A percentile compares a stretch with the other conserved stretches of the same genome.
phyloP scores from a whole-genome alignment of 257 asterid species.

The Solanum ahanhuiri region DNA sequence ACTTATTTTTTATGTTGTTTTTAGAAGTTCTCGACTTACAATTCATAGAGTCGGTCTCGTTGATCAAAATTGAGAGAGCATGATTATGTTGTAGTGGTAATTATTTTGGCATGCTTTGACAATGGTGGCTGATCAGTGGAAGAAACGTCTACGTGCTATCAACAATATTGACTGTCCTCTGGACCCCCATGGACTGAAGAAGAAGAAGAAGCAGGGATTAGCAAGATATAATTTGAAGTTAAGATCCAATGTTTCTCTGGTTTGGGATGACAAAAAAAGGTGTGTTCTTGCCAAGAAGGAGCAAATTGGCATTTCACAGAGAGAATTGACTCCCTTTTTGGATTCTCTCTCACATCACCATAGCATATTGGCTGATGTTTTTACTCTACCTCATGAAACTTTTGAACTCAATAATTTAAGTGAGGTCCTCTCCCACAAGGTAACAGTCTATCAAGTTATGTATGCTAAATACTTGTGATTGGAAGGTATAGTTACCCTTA shows the following conservation, averaged over 20 bases:
- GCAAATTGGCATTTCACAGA: slow-evolving; percentile 67
- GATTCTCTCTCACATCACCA: slow-evolving; percentile 34
- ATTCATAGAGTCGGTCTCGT: background rate
- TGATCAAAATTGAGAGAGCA: slow-evolving; percentile 10
- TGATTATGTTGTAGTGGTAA: slow-evolving; percentile 12
- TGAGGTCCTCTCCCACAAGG: slow-evolving; percentile 64
- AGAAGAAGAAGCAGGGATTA: slow-evolving; percentile 46
- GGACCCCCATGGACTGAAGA: slow-evolving; percentile 42
- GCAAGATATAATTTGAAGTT: slow-evolving; percentile 27
- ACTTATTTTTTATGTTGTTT: background rate
- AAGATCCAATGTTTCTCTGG: slow-evolving; percentile 59
- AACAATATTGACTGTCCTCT: slow-evolving; percentile 41
- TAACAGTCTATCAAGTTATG: slow-evolving; percentile 11
- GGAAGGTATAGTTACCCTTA: background rate
- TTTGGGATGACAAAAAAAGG: slow-evolving; percentile 71
- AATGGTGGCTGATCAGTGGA: slow-evolving; percentile 78
- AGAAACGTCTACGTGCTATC: slow-evolving; percentile 49
- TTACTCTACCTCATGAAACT: slow-evolving; percentile 62
- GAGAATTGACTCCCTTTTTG: slow-evolving; percentile 51
- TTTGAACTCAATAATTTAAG: slow-evolving; percentile 52
- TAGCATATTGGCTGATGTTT: slow-evolving; percentile 56
- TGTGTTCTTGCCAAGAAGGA: slow-evolving; percentile 79
- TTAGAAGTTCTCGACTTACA: background rate
- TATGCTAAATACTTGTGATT: background rate
- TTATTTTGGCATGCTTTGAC: slow-evolving; percentile 14